Conservation (phyloP, 345 rosid species). For the Gossypium thurberi region DNA sequence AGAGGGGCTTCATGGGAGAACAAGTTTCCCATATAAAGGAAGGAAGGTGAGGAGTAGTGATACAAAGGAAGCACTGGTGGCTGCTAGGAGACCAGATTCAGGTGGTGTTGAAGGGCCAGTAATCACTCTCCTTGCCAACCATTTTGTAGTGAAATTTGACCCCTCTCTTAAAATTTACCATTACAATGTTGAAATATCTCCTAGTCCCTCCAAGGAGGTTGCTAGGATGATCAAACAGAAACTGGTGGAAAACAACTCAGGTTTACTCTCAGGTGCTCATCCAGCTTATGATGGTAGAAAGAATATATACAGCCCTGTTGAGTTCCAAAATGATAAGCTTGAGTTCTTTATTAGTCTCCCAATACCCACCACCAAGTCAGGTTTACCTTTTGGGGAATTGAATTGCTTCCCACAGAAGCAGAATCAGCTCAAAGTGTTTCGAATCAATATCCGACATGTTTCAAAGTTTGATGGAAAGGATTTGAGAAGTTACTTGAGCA, state of each 20-base stretch:
- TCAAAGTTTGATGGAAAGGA: slow-evolving; percentile 78
- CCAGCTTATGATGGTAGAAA: slow-evolving; percentile 87
- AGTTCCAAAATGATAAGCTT: slow-evolving; percentile 74
- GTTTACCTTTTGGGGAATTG: slow-evolving; percentile 19
- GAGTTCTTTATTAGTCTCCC: slow-evolving; percentile 86
- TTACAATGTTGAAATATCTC: slow-evolving; percentile 82
- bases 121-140: slow-evolving; percentile 81
- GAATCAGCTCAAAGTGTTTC: slow-evolving; percentile 55
- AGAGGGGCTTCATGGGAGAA: slow-evolving; percentile 28
- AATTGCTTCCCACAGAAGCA: slow-evolving; percentile 43
- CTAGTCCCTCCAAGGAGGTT: slow-evolving; percentile 68
- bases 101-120: slow-evolving; percentile 80
- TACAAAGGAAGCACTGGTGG: slow-evolving; percentile 35
- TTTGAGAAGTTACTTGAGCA: slow-evolving; percentile 48
- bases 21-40: slow-evolving; percentile 26
- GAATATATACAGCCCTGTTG: slow-evolving; percentile 76
- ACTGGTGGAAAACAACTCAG: slow-evolving; percentile 54
- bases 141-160: slow-evolving; percentile 77
- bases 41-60: slow-evolving; percentile 30
- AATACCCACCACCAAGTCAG: slow-evolving; percentile 41
- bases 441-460: slow-evolving; percentile 66
- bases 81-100: slow-evolving; percentile 70
- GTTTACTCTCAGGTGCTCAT: slow-evolving; percentile 45
- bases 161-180: slow-evolving; percentile 68
- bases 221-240: slow-evolving; percentile 83